Percentiles rank a stretch among this genome's conserved stretches.
Evolutionary conservation across 164 flowering plant species (phyloP).

Genomic region (Annona squamosa): DNA sequence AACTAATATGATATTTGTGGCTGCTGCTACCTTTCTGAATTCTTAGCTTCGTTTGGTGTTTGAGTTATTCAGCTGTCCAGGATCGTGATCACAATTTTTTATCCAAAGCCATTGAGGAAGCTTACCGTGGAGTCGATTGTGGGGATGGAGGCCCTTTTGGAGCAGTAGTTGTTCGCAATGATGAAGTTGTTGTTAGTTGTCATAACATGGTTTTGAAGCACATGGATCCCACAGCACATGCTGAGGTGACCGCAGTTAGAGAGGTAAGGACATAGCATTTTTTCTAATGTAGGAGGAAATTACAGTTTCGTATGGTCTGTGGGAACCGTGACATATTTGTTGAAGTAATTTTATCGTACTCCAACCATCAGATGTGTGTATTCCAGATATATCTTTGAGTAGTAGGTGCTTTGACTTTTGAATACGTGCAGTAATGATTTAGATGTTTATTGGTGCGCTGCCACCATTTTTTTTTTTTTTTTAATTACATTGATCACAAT

Average conservation of each 20-base stretch:
- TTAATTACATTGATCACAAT: no score
- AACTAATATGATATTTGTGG: background rate
- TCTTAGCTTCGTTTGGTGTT: background rate
- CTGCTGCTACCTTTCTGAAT: background rate
- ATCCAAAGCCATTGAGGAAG: constrained; percentile 83
- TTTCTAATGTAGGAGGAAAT: background rate
- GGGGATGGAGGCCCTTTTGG: constrained; percentile 98
- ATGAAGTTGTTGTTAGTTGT: constrained; percentile 81
- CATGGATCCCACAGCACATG: constrained; percentile 94
- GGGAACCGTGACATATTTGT: no score
- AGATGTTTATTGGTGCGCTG: no score
- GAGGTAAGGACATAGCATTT: constrained; percentile 42
- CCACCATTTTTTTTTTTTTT: no score
- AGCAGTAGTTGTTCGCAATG: constrained; percentile 78
- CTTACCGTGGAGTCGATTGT: constrained; percentile 84
- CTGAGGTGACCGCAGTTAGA: constrained; percentile 88
- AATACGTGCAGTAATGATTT: no score
- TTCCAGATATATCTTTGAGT: no score
- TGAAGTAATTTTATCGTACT: no score
- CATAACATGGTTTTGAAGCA: constrained; percentile 80
- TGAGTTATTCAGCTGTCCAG: constrained; percentile 55
- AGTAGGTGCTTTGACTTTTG: no score
- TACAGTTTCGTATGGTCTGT: no score
- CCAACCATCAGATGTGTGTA: no score
- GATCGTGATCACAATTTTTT: constrained; percentile 83